Base-by-base conservation (phyloP, 257 asterid species). In the Solanum lycopersicoides region DNA sequence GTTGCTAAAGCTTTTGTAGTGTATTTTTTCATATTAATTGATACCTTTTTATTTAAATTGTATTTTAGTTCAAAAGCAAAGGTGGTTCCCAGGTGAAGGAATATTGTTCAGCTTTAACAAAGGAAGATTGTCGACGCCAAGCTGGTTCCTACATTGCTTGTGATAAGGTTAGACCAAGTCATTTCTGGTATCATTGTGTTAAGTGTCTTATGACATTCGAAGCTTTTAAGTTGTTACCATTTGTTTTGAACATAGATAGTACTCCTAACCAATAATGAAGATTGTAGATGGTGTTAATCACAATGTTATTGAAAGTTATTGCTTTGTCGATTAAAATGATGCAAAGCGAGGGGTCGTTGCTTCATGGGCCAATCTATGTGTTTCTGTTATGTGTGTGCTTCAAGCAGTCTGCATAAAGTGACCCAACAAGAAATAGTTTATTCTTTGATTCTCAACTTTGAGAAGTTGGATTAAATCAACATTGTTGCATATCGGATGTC, bases 71-170 rank as follows among this genome's bases (percentile, higher is more conserved):
- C 91, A 97, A 94, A 93, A 97, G 98, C 94, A 94, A 93, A 93
- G 99, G 98, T 86, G 99, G 99, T 66, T 94, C 99, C 87, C 99
- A 96, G 93, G 98, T 97, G 63, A 96, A 95, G 90, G 99, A 97
- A 83, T 97, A 96, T 84, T 97, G 99, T 88, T 86, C 95, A 6
- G 97, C 99, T 10, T 92, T 97, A 88, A 97, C 99, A 30, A 97
- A 97, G 92, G 99, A 97, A 92, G 99, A 97, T 89, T 97, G 99
- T 84, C 94, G 99, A 72, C 98, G 95, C 25, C 98, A 94, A 90
- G 66, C 95, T 91, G 95, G 92, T 92, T 93, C 97, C 89, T 96
- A 86, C 87, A 90, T 93, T 87, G 98, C 99, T 89, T 97, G 99
- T 90, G 99, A 94, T 25, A 97, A 97, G 99, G 99, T 97, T 75